Conservation (phyloP, 495 filamentous ascomycete genomes). For the Lichina pygmaea region DNA sequence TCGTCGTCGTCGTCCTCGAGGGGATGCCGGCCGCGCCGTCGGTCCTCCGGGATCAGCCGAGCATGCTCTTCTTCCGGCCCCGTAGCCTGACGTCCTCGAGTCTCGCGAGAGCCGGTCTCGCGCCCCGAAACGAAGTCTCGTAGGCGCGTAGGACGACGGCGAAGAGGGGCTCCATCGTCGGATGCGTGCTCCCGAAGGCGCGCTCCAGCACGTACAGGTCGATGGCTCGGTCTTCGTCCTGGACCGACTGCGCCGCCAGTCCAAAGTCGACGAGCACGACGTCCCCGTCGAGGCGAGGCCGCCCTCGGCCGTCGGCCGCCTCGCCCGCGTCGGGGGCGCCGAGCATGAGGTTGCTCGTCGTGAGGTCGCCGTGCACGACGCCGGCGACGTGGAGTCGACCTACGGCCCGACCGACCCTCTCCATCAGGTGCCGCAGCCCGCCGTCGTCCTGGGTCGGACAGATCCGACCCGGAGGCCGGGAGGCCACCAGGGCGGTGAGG, state of each 20-base stretch:
- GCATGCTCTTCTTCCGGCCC: slow-evolving; percentile 93
- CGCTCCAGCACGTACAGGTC: slow-evolving; percentile 93
- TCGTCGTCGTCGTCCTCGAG: too few species aligned
- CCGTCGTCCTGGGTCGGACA: slow-evolving; percentile 8
- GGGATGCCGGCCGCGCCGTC: too few species aligned
- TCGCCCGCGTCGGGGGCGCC: slow-evolving; percentile 12
- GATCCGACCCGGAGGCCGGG: slow-evolving; percentile 4
- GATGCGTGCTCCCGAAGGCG: slow-evolving; percentile 90
- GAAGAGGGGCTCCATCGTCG: slow-evolving; percentile 66
- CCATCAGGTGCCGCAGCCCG: slow-evolving; percentile 31
- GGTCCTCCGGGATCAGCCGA: slow-evolving; percentile 27
- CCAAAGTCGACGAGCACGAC: slow-evolving; percentile 91
- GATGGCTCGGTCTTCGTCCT: slow-evolving; percentile 83
- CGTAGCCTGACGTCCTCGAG: slow-evolving; percentile 86
- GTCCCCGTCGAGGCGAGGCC: slow-evolving; percentile 29
- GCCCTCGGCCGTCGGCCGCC: neutral
- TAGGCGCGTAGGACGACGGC: slow-evolving; percentile 32
- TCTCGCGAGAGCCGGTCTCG: slow-evolving; percentile 36
- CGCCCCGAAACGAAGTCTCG: slow-evolving; percentile 28
- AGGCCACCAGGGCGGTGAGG: slow-evolving; percentile 23
- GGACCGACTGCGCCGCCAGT: slow-evolving; percentile 51
- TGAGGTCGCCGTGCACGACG: slow-evolving; percentile 84
- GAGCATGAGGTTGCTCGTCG: slow-evolving; percentile 93
- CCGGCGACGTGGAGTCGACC: slow-evolving; percentile 61
- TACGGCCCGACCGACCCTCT: slow-evolving; percentile 41